Percentiles rank a stretch among this genome's conserved stretches.
These are phyloP conservation scores for Talaromyces marneffei DNA, from an alignment of 2,329 filamentous ascomycete genomes.

Conservation along the genomic window DNA sequence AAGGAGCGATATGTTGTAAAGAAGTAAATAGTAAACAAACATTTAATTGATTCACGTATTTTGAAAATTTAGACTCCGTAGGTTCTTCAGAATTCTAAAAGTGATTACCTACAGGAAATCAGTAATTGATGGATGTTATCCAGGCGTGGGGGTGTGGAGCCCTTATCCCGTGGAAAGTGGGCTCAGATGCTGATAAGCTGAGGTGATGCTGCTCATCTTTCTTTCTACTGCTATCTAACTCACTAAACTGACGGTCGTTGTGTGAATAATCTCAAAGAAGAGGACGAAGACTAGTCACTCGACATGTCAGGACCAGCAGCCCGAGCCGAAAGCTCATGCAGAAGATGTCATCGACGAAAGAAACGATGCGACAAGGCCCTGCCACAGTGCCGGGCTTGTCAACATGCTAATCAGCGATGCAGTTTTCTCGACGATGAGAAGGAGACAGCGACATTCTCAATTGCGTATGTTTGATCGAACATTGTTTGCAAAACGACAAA, in stretches of 20 bases:
- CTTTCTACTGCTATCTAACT: not conserved
- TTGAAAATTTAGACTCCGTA: not conserved
- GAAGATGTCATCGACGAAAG: conserved; percentile 3
- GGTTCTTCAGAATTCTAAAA: not conserved
- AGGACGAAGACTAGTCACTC: not conserved
- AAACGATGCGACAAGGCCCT: conserved; percentile 8
- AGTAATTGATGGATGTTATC: not conserved
- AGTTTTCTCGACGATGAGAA: conserved; percentile 5
- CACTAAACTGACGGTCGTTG: not conserved
- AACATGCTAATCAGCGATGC: conserved; percentile 6
- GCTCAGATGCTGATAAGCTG: not conserved
- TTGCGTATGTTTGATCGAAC: not conserved
- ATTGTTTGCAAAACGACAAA: no score
- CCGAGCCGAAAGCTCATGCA: conserved; percentile 3
- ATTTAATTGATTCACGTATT: not conserved
- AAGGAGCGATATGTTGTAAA: not conserved
- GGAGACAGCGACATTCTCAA: conserved; percentile 1
- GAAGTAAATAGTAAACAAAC: no score
- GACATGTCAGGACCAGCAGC: not conserved
- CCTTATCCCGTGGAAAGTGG: not conserved
- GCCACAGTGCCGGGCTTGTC: conserved; percentile 1
- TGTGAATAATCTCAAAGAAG: not conserved
- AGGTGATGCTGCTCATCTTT: not conserved
- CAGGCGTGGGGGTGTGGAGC: not conserved
- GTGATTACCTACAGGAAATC: no score